Evolutionary conservation across 2,329 filamentous ascomycete genomes (phyloP).

Genomic region (Chrysoporthe deuterocubensis): DNA sequence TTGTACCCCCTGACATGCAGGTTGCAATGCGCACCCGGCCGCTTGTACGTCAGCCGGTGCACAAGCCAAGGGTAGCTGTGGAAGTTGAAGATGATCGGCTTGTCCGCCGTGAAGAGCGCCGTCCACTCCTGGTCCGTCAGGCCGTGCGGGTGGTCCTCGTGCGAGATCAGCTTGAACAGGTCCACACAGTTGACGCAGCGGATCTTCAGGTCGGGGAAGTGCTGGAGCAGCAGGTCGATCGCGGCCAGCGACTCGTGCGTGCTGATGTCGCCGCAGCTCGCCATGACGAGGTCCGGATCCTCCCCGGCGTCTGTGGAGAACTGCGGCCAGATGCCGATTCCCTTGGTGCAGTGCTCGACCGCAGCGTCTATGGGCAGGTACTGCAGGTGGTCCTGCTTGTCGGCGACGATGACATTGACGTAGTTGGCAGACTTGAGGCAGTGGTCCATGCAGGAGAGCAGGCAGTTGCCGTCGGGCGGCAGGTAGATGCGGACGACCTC

Average conservation of each 20-base stretch:
- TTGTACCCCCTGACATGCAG: constrained; percentile 78
- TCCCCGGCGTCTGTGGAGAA: constrained; percentile 71
- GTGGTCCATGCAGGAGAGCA: constrained; percentile 77
- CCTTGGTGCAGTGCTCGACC: constrained; percentile 77
- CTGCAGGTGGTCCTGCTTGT: constrained; percentile 80
- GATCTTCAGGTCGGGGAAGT: constrained; percentile 74
- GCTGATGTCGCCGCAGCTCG: constrained; percentile 73
- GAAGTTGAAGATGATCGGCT: constrained; percentile 81
- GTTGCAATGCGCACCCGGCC: constrained; percentile 64
- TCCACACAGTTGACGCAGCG: constrained; percentile 82
- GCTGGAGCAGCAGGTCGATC: constrained; percentile 71
- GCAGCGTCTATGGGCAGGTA: constrained; percentile 76
- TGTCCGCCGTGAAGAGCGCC: constrained; percentile 72
- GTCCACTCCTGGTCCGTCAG: constrained; percentile 68
- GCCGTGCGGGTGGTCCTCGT: constrained; percentile 73
- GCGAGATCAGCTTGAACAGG: constrained; percentile 77
- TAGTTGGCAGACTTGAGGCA: constrained; percentile 76
- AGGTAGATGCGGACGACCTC: constrained; percentile 82
- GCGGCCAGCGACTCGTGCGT: constrained; percentile 77
- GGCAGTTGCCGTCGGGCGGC: constrained; percentile 77
- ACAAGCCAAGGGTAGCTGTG: constrained; percentile 83
- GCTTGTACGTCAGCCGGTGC: constrained; percentile 76
- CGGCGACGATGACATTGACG: constrained; percentile 79
- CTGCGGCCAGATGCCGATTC: constrained; percentile 77
- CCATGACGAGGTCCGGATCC: constrained; percentile 78